Evolutionary conservation across 345 rosid genomes (phyloP).

Genomic region (Brassica napus): DNA sequence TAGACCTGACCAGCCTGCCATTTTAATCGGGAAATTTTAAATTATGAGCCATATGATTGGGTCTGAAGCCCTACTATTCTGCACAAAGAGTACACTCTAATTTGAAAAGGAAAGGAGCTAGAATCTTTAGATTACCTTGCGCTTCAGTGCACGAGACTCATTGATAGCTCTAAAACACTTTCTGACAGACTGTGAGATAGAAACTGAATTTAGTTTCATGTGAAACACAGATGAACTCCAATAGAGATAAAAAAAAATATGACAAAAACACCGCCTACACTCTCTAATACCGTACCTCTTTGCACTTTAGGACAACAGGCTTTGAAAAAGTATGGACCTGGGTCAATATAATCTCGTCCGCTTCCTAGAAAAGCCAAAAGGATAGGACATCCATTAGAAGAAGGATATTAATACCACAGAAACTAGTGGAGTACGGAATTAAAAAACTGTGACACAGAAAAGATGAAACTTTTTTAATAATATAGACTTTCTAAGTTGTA

Average conservation of each 20-base stretch:
- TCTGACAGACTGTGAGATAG: slow-evolving; percentile 64
- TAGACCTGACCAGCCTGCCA: slow-evolving; percentile 98
- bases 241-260: neutral
- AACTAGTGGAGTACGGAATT: slow-evolving; percentile 2
- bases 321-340: slow-evolving; percentile 65
- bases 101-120: slow-evolving; percentile 22
- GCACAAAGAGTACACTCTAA: neutral
- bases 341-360: slow-evolving; percentile 64
- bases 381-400: slow-evolving; percentile 27
- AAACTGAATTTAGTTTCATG: slow-evolving; percentile 4
- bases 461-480: no score
- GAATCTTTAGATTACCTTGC: slow-evolving; percentile 63
- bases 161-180: slow-evolving; percentile 90
- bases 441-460: neutral
- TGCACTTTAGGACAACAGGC: slow-evolving; percentile 74
- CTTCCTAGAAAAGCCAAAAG: slow-evolving; percentile 60
- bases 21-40: neutral
- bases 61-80: neutral
- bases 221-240: slow-evolving; percentile 16
- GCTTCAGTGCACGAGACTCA: slow-evolving; percentile 94
- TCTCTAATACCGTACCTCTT: slow-evolving; percentile 62
- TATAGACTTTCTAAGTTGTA: neutral
- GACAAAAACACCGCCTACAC: neutral
- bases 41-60: slow-evolving; percentile 15
- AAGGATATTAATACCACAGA: slow-evolving; percentile 1